Base-by-base conservation (phyloP, 1,139 yeast species). In the Blastobotrys capitulatus region DNA sequence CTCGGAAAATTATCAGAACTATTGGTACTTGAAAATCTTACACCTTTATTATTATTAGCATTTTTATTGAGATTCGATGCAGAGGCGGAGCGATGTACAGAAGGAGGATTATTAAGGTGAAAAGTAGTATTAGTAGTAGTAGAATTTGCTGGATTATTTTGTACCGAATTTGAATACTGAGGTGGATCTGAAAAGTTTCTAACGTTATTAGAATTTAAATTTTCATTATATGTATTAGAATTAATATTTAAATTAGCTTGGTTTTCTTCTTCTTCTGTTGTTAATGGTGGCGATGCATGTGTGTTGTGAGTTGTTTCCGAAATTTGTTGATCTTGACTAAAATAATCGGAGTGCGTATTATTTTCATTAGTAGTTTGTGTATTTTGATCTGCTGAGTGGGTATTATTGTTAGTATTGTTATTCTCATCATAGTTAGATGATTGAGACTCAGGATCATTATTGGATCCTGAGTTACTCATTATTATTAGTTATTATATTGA, bases 261-360 rank as follows among this genome's bases (percentile, higher is more conserved):
- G n/a, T n/a, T n/a, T n/a, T n/a, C n/a, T n/a, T n/a, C n/a, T n/a
- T n/a, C n/a, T n/a, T n/a, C n/a, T n/a, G n/a, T n/a, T n/a, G n/a
- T n/a, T n/a, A n/a, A n/a, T n/a, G n/a, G 38, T 35, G 38, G 38
- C 38, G 38, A 35, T 18, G 38, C 38, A 35, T 22, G 25, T 22
- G 38, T 35, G 16, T 37, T 15, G 12, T 37, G 25, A 12, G 7
- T 16, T 10, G 32, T 29, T 29, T 29, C 32, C 32, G n/a, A 13
- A 10, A 6, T 13, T 13, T 15, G 40, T 19, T 13, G 40, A 37
- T 37, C 40, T 37, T 37, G 40, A 18, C 40, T 37, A 4, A 27
- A 15, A 19, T 37, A 4, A 27, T 22, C 27, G n/a, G 16, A 26
- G 10, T 15, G 40, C 40, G 13, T 37, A 9, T 34, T 34, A 15